Evolutionary conservation across 106 monocot genomes (phyloP).

Genomic region (Dendrobium officinale): DNA sequence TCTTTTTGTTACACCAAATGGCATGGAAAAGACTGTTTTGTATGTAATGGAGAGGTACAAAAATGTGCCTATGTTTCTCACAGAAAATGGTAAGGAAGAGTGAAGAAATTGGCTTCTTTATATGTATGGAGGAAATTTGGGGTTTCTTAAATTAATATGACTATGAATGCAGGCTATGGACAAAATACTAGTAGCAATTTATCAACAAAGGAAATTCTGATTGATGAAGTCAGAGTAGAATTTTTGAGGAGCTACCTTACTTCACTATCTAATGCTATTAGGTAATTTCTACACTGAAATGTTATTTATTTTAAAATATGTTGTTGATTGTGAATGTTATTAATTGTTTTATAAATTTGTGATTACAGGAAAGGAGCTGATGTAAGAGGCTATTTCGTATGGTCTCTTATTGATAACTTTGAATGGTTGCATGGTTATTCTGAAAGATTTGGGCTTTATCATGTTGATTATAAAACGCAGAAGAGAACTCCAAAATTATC

Average conservation of each 20-base stretch:
- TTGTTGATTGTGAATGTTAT: not conserved
- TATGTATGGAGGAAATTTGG: not conserved
- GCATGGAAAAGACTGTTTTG: constrained; percentile 36
- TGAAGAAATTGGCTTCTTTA: not conserved
- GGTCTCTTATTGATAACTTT: constrained; percentile 43
- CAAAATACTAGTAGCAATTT: constrained; percentile 15
- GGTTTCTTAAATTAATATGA: not conserved
- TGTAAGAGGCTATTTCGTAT: constrained; percentile 45
- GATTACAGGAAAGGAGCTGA: constrained; percentile 36
- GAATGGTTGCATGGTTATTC: constrained; percentile 39
- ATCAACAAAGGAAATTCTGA: constrained; percentile 12
- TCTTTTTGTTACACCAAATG: constrained; percentile 35
- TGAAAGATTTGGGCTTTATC: constrained; percentile 33
- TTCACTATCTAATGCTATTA: constrained; percentile 27
- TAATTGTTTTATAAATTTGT: not conserved
- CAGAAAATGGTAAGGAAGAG: constrained; percentile 48
- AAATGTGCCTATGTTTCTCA: constrained; percentile 45
- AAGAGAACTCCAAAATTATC: constrained; percentile 33
- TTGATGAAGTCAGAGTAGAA: constrained; percentile 31
- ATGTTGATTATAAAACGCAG: constrained; percentile 32
- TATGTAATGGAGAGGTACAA: constrained; percentile 46
- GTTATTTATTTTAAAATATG: not conserved
- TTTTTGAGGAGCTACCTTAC: constrained; percentile 28
- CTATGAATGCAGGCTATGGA: constrained; percentile 19
- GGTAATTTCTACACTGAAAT: constrained; percentile 12